phyloP scores from a whole-genome alignment of 164 flowering plant genomes.

The Vitis rupestris region DNA sequence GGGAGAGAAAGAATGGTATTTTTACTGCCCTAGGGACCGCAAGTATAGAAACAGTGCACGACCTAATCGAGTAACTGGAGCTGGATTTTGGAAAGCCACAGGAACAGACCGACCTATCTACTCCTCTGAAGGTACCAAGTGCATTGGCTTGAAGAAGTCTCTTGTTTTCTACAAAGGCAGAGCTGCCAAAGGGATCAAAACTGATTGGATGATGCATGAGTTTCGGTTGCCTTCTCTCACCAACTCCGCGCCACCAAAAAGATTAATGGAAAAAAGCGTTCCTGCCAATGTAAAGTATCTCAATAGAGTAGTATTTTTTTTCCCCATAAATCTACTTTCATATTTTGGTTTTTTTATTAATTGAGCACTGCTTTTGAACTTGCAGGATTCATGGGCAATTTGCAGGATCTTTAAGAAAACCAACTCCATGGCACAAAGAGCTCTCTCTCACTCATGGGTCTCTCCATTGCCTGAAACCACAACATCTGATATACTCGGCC shows the following conservation, averaged over 20 bases:
- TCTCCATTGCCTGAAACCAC: conserved; percentile 26
- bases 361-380: background rate
- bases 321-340: background rate
- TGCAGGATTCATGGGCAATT: conserved; percentile 97
- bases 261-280: conserved; percentile 47
- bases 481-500: conserved; percentile 1
- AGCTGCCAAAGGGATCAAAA: conserved; percentile 93
- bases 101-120: conserved; percentile 93
- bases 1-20: conserved; percentile 97
- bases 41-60: conserved; percentile 89
- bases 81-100: conserved; percentile 98
- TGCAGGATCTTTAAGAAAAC: conserved; percentile 97
- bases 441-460: conserved; percentile 80
- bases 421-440: conserved; percentile 75
- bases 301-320: background rate
- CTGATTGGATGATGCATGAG: conserved; percentile 99
- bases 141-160: conserved; percentile 95
- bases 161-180: conserved; percentile 94
- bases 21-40: conserved; percentile 92
- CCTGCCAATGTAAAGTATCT: conserved; percentile 58
- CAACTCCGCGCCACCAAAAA: conserved; percentile 44
- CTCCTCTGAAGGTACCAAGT: conserved; percentile 74
- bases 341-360: background rate
- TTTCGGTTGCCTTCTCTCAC: conserved; percentile 76
- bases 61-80: conserved; percentile 91